Evolutionary conservation across 371 early-diverging fungal genomes (phyloP), one percentile per base, ranked within the genome.

Genomic region (Zychaea mexicana): DNA sequence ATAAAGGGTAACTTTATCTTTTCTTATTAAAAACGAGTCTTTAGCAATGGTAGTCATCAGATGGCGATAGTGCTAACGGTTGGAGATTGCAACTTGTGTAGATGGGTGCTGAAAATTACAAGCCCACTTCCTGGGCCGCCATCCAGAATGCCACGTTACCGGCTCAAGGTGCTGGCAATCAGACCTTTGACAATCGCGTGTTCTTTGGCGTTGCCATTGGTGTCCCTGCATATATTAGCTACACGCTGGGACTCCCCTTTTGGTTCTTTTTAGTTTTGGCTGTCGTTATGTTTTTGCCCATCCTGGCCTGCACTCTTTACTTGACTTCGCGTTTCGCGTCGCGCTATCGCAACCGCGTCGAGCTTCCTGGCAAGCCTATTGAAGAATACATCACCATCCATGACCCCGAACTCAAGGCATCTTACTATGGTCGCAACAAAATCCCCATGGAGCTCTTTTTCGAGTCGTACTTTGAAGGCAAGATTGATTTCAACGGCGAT

Each of bases 381-480:
- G 94, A 94, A 74, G 85, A 88, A 32, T 98, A 98, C 86, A 79
- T 98, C 69, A 89, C 81, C 36, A 89, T 98, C 81, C 85, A 90
- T 66, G 95, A 95, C 74, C 80, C 90, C 62, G 88, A 83, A 39
- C 88, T 97, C 65, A 77, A 77, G 73, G 61, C 82, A 63, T 63
- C 77, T 61, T 96, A 94, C 88, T 69, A 79, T 61, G 94, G 91
- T 64, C 79, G 77, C 61, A 88, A 81, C 83, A 94, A 93, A 85
- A 96, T 98, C 63, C 96, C 98, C 59, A 96, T 96, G 91, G 97
- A 96, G 74, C 88, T 89, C 62, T 96, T 95, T 81, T 96, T 96
- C 63, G 97, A 98, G 72, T 88, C 89, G 65, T 98, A 97, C 85
- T 94, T 97, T 85, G 94, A 93, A 69, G 92, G 90, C 56, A 92